Base-by-base conservation (phyloP, 305 asterid genomes). In the Withania somnifera region DNA sequence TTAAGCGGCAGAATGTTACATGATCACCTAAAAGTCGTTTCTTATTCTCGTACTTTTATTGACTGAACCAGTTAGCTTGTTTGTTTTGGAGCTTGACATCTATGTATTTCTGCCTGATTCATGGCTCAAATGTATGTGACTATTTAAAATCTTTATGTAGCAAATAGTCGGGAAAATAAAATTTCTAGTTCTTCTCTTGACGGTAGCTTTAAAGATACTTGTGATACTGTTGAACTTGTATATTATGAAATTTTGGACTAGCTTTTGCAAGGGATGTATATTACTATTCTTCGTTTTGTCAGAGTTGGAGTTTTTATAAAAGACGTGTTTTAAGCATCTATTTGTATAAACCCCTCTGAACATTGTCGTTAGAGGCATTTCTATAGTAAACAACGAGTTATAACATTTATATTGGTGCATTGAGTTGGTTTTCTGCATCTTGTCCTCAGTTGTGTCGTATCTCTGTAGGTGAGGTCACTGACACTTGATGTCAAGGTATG, bases 401-500 rank as follows among this genome's bases (percentile, higher is more conserved):
- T 47, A 9, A 75, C 58, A 75, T 50, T 75, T 51, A 51, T 75
- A 75, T 17, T 75, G 63, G 63, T 75, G 63, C 80, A 51, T 75
- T 28, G n/a, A 45, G 58, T 58, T 78, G n/a, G 38, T 60, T 82
- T 51, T 77, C 51, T 40, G 28, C 66, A 80, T 80, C 61, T 80
- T 63, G 77, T 51, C 83, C 53, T 80, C 34, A 71, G 53, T 82
- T 58, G 51, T 51, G 14, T 67, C 50, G 24, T 83, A 54, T 66
- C 50, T 86, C 79, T 88, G 88, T 89, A 97, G 99, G 98, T 97
- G 79, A 90, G 99, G 88, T 97, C 99, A 50, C 88, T 97, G 86
- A 97, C 98, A 75, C 99, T 97, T 47, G 99, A 97, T 86, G 98
- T 97, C 78, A 97, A 91, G 90, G 97, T 93, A 13, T 97, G 99